Evolutionary conservation across 768 basidiomycete species (phyloP).

Genomic region (Termitomyces sp.): DNA sequence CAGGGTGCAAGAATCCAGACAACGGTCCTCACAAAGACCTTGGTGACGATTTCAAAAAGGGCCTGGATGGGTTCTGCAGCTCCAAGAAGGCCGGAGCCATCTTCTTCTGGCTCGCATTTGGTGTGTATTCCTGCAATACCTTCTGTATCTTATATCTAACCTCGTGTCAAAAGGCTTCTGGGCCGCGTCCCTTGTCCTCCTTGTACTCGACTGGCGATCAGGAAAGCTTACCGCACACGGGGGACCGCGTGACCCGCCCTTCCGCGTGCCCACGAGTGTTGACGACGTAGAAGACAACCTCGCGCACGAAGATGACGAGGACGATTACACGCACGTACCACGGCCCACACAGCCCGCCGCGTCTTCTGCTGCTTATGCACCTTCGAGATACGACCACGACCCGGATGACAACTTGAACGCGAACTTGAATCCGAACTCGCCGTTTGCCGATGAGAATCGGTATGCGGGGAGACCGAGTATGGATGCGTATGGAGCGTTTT

Average conservation of each 20-base stretch:
- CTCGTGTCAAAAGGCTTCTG: conserved; percentile 55
- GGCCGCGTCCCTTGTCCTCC: conserved; percentile 62
- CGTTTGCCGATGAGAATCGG: conserved; percentile 52
- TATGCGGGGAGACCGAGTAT: conserved; percentile 59
- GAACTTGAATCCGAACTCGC: conserved; percentile 18
- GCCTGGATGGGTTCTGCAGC: conserved; percentile 77
- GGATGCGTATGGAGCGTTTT: conserved; percentile 90
- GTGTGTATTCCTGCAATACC: conserved; percentile 30
- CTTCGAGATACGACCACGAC: conserved; percentile 4
- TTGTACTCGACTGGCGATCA: conserved; percentile 59
- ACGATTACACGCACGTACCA: conserved; percentile 47
- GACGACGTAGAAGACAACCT: conserved; percentile 44
- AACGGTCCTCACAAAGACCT: conserved; percentile 75
- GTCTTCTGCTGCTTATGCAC: conserved; percentile 16
- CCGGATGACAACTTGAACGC: neutral
- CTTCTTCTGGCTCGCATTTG: conserved; percentile 85
- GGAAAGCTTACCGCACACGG: conserved; percentile 51
- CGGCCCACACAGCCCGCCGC: conserved; percentile 22
- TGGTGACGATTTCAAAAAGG: conserved; percentile 63
- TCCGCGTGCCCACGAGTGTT: conserved; percentile 37
- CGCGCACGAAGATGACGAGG: conserved; percentile 23
- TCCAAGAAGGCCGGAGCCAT: conserved; percentile 90
- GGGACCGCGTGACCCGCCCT: conserved; percentile 21
- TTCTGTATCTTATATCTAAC: neutral
- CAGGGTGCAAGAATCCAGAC: conserved; percentile 82